A percentile compares a stretch with the other conserved stretches of the same genome.
These are phyloP conservation scores for Cyclostephanos tholiformis DNA, from an alignment of 108 stramenopile genomes.

Conservation along the genomic window DNA sequence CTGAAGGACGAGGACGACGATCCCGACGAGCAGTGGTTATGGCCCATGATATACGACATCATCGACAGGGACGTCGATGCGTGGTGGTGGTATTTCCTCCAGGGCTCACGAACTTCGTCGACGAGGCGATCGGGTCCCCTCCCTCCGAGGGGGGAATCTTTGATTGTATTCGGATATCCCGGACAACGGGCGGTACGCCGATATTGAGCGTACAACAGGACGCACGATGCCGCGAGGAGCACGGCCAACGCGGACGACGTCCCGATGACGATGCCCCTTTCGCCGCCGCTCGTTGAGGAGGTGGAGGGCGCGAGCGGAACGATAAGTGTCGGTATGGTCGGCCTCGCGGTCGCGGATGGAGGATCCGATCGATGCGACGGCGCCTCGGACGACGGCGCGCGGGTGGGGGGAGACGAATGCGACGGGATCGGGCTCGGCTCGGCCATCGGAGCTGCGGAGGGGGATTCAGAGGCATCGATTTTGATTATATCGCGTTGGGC, in stretches of 20 bases:
- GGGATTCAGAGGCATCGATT: too few relatives aligned
- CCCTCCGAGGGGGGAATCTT: constrained; percentile 4
- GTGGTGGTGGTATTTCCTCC: not conserved
- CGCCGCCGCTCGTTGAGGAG: not conserved
- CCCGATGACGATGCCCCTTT: not conserved
- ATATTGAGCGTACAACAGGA: not conserved
- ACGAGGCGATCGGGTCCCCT: constrained; percentile 14
- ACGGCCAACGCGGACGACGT: not conserved
- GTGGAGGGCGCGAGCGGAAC: not conserved
- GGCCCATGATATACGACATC: constrained; percentile 12
- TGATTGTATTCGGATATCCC: not conserved
- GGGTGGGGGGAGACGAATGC: too few relatives aligned
- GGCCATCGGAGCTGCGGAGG: too few relatives aligned
- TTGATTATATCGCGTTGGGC: too few relatives aligned
- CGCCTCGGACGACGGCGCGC: not conserved
- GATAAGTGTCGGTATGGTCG: too few relatives aligned
- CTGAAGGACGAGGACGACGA: constrained; percentile 36
- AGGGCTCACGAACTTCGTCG: constrained; percentile 7
- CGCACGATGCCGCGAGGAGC: constrained; percentile 5
- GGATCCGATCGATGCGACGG: too few relatives aligned
- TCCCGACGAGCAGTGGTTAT: constrained; percentile 21
- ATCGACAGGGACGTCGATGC: constrained; percentile 10
- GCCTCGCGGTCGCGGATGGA: not conserved
- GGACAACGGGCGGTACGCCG: not conserved
- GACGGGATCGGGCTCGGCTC: too few relatives aligned